phyloP scores from a whole-genome alignment of 768 basidiomycete genomes.

The Lactarius hatsudake region DNA sequence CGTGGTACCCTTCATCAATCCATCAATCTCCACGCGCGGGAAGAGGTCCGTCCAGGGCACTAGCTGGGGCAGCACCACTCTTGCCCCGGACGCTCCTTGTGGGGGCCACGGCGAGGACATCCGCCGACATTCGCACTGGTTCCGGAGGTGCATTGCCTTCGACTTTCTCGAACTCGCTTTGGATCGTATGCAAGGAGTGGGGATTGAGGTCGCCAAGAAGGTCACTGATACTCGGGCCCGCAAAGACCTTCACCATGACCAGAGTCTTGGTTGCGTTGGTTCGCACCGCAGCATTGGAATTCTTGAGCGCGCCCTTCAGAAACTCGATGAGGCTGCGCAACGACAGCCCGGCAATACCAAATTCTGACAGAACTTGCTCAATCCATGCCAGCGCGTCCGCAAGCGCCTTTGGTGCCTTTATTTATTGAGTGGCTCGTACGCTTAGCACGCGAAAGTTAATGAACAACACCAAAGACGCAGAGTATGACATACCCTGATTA shows the following conservation, averaged over 20 bases:
- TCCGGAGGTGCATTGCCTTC: conserved; percentile 74
- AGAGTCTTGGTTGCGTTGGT: conserved; percentile 91
- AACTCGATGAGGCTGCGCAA: conserved; percentile 87
- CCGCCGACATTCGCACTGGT: conserved; percentile 73
- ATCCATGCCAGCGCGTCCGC: conserved; percentile 91
- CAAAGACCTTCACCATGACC: conserved; percentile 88
- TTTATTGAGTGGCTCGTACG: conserved; percentile 91
- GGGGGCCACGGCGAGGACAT: conserved; percentile 57
- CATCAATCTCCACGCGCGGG: conserved; percentile 91
- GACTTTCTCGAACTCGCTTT: conserved; percentile 88
- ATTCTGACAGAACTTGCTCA: conserved; percentile 80
- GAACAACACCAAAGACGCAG: conserved; percentile 18
- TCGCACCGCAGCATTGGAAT: conserved; percentile 91
- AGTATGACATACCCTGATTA: conserved; percentile 65
- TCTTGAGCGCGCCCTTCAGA: conserved; percentile 79
- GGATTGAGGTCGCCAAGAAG: conserved; percentile 94
- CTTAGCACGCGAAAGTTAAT: conserved; percentile 42
- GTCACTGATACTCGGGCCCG: conserved; percentile 88
- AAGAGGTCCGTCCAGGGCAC: conserved; percentile 93
- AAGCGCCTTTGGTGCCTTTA: conserved; percentile 96
- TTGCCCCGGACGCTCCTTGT: conserved; percentile 44
- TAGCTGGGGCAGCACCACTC: conserved; percentile 40
- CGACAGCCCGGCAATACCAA: conserved; percentile 85
- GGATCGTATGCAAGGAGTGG: conserved; percentile 89
- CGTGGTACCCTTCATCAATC: conserved; percentile 76